A percentile compares a stretch with the other conserved stretches of the same genome.
Evolutionary conservation across 768 basidiomycete species (phyloP).

Genomic region (Rossbeevera mucosa): DNA sequence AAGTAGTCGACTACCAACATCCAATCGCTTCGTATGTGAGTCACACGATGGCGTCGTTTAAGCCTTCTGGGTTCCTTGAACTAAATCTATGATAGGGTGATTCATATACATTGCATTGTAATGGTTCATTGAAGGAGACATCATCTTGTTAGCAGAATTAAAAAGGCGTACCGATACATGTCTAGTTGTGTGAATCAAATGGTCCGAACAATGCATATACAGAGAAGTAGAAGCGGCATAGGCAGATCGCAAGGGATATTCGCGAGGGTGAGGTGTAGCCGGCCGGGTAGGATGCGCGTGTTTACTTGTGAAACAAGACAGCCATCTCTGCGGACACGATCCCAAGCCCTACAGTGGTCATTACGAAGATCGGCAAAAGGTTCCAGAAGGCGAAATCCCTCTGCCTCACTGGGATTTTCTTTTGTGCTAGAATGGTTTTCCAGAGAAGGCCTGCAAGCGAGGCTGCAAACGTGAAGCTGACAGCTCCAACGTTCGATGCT

Average conservation of each 20-base stretch:
- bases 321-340: slow-evolving; percentile 78
- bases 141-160: not conserved
- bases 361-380: slow-evolving; percentile 53
- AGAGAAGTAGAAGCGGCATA: not conserved
- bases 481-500: slow-evolving; percentile 86
- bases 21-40: not conserved
- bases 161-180: slow-evolving; percentile 5
- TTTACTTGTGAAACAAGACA: slow-evolving; percentile 36
- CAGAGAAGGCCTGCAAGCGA: slow-evolving; percentile 88
- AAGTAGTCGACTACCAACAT: not conserved
- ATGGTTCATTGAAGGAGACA: not conserved
- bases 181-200: not conserved
- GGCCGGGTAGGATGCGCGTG: not conserved
- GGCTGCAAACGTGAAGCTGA: slow-evolving; percentile 83
- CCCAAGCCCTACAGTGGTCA: slow-evolving; percentile 62
- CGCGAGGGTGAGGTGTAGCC: not conserved
- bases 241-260: not conserved
- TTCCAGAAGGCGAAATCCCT: slow-evolving; percentile 72
- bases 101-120: not conserved
- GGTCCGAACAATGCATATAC: not conserved
- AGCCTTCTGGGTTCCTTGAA: not conserved
- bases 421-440: slow-evolving; percentile 68
- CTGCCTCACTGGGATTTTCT: slow-evolving; percentile 59
- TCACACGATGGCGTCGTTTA: not conserved
- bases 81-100: not conserved